These are phyloP conservation scores for Cordyceps pruinosa DNA, from an alignment of 2,329 filamentous ascomycete genomes.

Conservation along the genomic window DNA sequence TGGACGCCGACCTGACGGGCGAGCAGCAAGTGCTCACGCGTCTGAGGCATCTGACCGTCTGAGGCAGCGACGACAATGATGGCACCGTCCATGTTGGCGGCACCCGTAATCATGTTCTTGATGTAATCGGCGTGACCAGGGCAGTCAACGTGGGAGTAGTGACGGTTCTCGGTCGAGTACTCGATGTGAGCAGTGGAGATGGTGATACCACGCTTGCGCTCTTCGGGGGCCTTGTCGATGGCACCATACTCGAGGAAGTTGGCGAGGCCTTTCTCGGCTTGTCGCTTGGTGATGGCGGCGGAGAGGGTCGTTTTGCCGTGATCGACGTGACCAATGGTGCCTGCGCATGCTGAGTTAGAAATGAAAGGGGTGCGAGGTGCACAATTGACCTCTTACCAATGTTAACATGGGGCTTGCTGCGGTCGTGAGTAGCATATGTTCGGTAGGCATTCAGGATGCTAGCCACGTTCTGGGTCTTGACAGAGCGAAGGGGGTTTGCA, in stretches of 20 bases:
- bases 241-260: slow-evolving; percentile 95
- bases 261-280: slow-evolving; percentile 88
- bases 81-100: slow-evolving; percentile 97
- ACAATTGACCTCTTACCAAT: slow-evolving; percentile 55
- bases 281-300: slow-evolving; percentile 96
- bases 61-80: slow-evolving; percentile 98
- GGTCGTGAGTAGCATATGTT: slow-evolving; percentile 67
- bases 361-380: too few species aligned
- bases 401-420: slow-evolving; percentile 96
- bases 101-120: slow-evolving; percentile 99
- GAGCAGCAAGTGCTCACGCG: slow-evolving; percentile 93
- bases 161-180: slow-evolving; percentile 86
- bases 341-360: slow-evolving; percentile 35
- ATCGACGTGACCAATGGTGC: slow-evolving; percentile 98
- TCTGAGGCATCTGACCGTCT: slow-evolving; percentile 99
- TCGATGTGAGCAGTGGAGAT: slow-evolving; percentile 98
- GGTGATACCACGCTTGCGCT: slow-evolving; percentile 99
- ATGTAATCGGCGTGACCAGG: slow-evolving; percentile 99
- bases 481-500: slow-evolving; percentile 69
- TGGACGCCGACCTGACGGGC: slow-evolving; percentile 98
- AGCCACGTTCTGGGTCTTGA: slow-evolving; percentile 55
- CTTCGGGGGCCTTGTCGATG: slow-evolving; percentile 98
- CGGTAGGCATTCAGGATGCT: slow-evolving; percentile 60
- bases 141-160: slow-evolving; percentile 99
- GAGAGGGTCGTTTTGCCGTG: slow-evolving; percentile 99